phyloP scores from a whole-genome alignment of 176 grass and related monocot genomes.

The Zizania latifolia region DNA sequence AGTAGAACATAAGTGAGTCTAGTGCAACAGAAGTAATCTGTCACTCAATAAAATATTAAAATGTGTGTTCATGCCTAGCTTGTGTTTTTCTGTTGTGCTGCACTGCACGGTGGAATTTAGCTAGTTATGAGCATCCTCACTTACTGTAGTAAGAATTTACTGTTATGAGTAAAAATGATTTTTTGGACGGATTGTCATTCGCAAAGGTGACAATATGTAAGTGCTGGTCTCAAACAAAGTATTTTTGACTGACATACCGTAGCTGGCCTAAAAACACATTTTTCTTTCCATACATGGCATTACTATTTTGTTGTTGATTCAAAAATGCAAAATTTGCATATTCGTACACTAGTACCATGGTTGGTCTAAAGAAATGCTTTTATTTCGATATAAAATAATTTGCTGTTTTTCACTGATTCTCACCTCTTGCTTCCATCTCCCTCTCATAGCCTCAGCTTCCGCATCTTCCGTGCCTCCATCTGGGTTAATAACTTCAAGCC shows the following conservation, averaged over 20 bases:
- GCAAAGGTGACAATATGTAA: background rate
- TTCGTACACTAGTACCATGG: background rate
- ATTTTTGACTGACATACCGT: too few species aligned
- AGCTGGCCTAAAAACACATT: too few species aligned
- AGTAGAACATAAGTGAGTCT: background rate
- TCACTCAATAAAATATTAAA: background rate
- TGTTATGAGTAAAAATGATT: background rate
- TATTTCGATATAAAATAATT: background rate
- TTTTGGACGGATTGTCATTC: background rate
- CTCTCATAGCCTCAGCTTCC: constrained; percentile 73
- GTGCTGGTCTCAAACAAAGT: too few species aligned
- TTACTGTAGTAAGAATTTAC: too few species aligned
- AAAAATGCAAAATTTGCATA: too few species aligned
- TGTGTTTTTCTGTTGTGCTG: background rate
- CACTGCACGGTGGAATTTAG: background rate
- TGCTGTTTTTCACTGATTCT: background rate
- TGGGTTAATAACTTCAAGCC: constrained; percentile 93
- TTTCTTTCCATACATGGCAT: too few species aligned
- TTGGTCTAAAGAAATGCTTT: background rate
- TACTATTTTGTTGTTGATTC: too few species aligned
- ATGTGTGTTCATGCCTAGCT: background rate
- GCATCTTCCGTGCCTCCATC: constrained; percentile 92
- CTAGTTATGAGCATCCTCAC: background rate
- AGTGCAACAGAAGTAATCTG: background rate
- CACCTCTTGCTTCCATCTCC: constrained; percentile 96